These are phyloP conservation scores for Populus pruinosa DNA, from an alignment of 345 rosid species.

Conservation along the genomic window DNA sequence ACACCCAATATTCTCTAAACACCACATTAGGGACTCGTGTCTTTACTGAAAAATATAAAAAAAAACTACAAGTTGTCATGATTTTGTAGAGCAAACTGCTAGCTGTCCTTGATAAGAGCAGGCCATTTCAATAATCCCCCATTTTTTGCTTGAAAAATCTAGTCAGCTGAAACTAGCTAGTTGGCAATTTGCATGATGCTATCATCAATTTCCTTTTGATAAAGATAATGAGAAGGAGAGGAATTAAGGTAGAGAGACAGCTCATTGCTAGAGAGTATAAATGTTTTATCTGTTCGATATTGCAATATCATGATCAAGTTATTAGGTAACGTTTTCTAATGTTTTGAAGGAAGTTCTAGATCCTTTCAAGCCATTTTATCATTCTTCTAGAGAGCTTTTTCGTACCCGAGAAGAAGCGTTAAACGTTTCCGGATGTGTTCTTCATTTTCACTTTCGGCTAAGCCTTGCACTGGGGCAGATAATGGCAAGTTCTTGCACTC, in stretches of 20 bases:
- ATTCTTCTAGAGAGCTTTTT: background rate
- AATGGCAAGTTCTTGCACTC: conserved; percentile 13
- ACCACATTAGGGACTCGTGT: background rate
- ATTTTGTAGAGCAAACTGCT: background rate
- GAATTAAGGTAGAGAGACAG: background rate
- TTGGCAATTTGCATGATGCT: background rate
- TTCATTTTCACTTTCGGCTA: conserved; percentile 21
- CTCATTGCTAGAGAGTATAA: too few species aligned
- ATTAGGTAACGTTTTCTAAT: background rate
- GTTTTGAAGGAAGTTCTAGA: background rate
- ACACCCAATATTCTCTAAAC: background rate
- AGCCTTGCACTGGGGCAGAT: conserved; percentile 19
- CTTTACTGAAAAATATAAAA: background rate
- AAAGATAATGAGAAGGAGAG: background rate
- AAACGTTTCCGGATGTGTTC: conserved; percentile 22
- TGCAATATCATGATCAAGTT: background rate
- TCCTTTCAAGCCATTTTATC: background rate
- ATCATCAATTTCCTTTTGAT: background rate
- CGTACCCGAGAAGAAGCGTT: background rate
- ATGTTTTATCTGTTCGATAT: too few species aligned
- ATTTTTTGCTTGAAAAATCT: background rate
- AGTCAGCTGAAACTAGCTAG: background rate
- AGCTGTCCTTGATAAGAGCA: background rate
- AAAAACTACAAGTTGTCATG: background rate
- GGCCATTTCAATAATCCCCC: background rate